Conservation (phyloP, 2,329 filamentous ascomycete species). For the Elsinoe perseae region DNA sequence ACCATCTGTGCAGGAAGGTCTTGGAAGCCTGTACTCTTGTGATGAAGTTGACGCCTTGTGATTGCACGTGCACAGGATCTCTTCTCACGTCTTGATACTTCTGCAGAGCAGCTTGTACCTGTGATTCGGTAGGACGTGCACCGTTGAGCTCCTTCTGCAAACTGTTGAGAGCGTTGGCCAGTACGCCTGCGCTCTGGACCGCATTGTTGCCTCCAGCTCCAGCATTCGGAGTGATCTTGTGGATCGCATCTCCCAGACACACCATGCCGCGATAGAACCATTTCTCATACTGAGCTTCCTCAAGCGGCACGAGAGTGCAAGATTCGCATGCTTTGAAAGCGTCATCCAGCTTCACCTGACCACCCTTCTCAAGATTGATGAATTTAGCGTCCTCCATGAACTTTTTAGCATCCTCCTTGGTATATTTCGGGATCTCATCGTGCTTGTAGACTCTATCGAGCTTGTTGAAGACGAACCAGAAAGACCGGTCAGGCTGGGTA, state of each 20-base stretch:
- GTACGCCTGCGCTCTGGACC: conserved; percentile 23
- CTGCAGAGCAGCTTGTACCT: conserved; percentile 17
- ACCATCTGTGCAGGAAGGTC: conserved; percentile 3
- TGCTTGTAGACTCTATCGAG: conserved; percentile 26
- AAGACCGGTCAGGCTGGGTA: conserved; percentile 28
- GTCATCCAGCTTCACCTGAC: conserved; percentile 22
- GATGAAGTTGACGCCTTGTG: conserved; percentile 20
- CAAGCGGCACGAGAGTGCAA: conserved; percentile 26
- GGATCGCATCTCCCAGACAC: conserved; percentile 23
- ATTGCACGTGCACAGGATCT: conserved; percentile 18
- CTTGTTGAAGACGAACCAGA: conserved; percentile 34
- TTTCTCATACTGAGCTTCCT: conserved; percentile 23
- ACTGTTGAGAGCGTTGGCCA: conserved; percentile 22
- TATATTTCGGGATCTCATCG: conserved; percentile 30
- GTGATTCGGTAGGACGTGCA: conserved; percentile 7
- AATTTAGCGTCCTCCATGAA: conserved; percentile 19
- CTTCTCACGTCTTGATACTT: conserved; percentile 21
- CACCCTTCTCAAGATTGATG: conserved; percentile 20
- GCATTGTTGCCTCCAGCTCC: conserved; percentile 23
- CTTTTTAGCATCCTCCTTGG: conserved; percentile 28
- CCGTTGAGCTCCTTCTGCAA: conserved; percentile 15
- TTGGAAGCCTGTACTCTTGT: conserved; percentile 21
- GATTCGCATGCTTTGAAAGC: conserved; percentile 24
- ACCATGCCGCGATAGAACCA: conserved; percentile 25
- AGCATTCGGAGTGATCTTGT: conserved; percentile 24